A percentile compares a stretch with the other conserved stretches of the same genome.
phyloP scores from a whole-genome alignment of 2,329 filamentous ascomycete genomes.

The Nothophoma quercina region DNA sequence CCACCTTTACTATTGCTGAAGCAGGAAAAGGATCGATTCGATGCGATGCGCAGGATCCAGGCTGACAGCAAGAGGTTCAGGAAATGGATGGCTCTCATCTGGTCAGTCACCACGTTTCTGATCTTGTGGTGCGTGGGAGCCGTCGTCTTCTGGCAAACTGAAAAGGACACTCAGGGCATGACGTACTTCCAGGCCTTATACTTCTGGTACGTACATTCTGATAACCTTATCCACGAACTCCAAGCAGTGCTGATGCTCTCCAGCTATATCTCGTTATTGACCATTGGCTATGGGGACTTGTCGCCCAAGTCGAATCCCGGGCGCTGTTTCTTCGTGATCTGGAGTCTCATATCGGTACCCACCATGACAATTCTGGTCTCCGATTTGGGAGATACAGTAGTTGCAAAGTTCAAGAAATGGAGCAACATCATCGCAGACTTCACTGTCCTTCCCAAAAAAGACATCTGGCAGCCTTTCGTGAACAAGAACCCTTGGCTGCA shows the following conservation, averaged over 20 bases:
- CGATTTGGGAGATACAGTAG: constrained; percentile 77
- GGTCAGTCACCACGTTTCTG: constrained; percentile 73
- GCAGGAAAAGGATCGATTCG: constrained; percentile 71
- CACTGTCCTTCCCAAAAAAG: constrained; percentile 69
- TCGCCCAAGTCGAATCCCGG: constrained; percentile 79
- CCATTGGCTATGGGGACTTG: constrained; percentile 86
- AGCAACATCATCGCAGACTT: constrained; percentile 69
- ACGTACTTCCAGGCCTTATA: constrained; percentile 84
- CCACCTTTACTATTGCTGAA: constrained; percentile 65
- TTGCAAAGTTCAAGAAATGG: constrained; percentile 69
- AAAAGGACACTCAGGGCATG: constrained; percentile 63
- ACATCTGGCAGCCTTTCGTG: constrained; percentile 62
- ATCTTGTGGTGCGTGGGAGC: constrained; percentile 84
- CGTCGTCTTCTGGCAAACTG: constrained; percentile 72
- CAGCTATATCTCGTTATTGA: constrained; percentile 71
- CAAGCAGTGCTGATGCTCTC: background rate
- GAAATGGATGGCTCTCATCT: constrained; percentile 75
- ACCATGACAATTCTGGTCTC: constrained; percentile 79
- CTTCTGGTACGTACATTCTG: constrained; percentile 71
- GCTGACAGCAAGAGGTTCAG: constrained; percentile 68
- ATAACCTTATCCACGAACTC: background rate
- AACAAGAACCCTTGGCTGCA: constrained; percentile 55
- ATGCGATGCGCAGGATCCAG: constrained; percentile 84
- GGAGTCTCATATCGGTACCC: constrained; percentile 84
- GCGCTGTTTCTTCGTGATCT: constrained; percentile 90